Evolutionary conservation across 164 flowering plant species (phyloP).

Genomic region (Sextonia rubra): DNA sequence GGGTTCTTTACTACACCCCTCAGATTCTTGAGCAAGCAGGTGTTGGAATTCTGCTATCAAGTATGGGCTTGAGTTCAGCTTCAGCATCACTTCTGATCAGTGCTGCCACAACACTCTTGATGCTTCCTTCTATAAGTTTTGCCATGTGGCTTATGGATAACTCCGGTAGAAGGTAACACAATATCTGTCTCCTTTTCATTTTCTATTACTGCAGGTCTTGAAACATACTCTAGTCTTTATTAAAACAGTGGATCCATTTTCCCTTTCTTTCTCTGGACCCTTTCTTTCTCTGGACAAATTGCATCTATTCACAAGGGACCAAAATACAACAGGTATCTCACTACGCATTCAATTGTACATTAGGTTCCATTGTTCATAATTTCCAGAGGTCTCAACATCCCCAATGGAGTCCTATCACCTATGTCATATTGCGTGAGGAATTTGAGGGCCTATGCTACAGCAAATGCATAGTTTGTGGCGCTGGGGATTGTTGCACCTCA

Average conservation of each 20-base stretch:
- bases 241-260: background rate
- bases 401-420: background rate
- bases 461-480: background rate
- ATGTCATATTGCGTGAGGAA: background rate
- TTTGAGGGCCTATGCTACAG: background rate
- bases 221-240: background rate
- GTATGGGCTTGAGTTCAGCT: conserved; percentile 55
- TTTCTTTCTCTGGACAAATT: too few species aligned
- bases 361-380: background rate
- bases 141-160: conserved; percentile 94
- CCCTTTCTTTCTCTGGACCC: background rate
- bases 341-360: background rate
- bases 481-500: too few species aligned
- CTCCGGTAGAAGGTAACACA: conserved; percentile 82
- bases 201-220: background rate
- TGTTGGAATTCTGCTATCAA: conserved; percentile 69
- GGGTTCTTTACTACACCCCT: conserved; percentile 87
- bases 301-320: background rate
- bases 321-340: background rate
- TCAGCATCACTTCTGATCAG: conserved; percentile 83
- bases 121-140: conserved; percentile 85
- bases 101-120: conserved; percentile 71
- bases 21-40: conserved; percentile 93
- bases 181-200: background rate
- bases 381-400: background rate